These are phyloP conservation scores for Pezicula carpinea DNA, from an alignment of 2,329 filamentous ascomycete genomes.

Conservation along the genomic window DNA sequence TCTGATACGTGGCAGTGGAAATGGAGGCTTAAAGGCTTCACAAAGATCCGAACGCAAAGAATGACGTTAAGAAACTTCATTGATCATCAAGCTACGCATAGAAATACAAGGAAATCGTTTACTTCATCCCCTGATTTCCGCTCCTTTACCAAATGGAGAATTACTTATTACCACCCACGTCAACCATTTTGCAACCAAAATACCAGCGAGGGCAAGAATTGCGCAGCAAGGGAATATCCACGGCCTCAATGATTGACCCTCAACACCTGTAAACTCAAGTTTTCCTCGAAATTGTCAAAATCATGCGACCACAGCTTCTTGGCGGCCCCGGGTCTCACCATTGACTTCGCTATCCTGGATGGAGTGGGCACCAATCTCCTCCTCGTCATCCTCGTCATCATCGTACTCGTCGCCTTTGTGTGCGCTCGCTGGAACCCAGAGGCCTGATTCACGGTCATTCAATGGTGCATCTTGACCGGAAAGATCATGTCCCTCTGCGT, in stretches of 20 bases:
- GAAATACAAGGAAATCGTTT: no score
- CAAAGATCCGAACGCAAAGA: no score
- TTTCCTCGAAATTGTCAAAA: neutral
- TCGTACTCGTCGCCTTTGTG: slow-evolving; percentile 55
- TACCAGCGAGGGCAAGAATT: slow-evolving; percentile 1
- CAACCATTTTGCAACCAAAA: neutral
- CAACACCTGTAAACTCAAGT: neutral
- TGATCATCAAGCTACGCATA: slow-evolving; percentile 2
- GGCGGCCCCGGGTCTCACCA: slow-evolving; percentile 52
- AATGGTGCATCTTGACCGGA: slow-evolving; percentile 76
- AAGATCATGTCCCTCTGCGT: slow-evolving; percentile 73
- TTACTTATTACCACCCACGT: neutral
- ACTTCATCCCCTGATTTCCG: no score
- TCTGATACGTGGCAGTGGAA: no score
- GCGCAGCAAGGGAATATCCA: slow-evolving; percentile 20
- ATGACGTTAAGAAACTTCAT: no score
- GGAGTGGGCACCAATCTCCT: slow-evolving; percentile 50
- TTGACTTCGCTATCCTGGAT: slow-evolving; percentile 49
- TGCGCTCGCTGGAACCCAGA: slow-evolving; percentile 72
- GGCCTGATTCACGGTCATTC: slow-evolving; percentile 70
- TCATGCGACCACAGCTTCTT: slow-evolving; percentile 37
- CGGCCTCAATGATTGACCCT: slow-evolving; percentile 10
- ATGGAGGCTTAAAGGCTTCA: no score
- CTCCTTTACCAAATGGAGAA: slow-evolving; percentile 1
- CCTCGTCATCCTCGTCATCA: slow-evolving; percentile 62